Percentiles rank a stretch among this genome's conserved stretches.
Conservation (phyloP, 139 green algal species). For the Diplosphaera chodatii region DNA sequence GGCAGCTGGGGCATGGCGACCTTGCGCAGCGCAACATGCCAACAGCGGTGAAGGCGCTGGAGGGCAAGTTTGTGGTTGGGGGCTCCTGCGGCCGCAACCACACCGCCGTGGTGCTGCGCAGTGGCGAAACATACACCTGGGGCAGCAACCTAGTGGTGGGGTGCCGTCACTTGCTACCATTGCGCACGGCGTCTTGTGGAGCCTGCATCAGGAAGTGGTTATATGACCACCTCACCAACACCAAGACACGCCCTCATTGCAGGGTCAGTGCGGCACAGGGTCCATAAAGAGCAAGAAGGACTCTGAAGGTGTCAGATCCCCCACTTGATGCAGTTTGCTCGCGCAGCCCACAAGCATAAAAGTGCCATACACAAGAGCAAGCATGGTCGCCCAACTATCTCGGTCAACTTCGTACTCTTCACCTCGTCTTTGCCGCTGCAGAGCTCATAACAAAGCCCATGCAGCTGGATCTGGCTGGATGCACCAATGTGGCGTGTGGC, state of each 20-base stretch:
- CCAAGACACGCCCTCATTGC: too few relatives aligned
- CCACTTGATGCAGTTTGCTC: too few relatives aligned
- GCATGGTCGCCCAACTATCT: too few relatives aligned
- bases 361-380: too few relatives aligned
- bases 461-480: slow-evolving; percentile 41
- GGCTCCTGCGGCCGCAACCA: slow-evolving; percentile 64
- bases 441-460: slow-evolving; percentile 45
- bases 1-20: slow-evolving; percentile 86
- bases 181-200: too few relatives aligned
- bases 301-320: slow-evolving; percentile 38
- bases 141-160: slow-evolving; percentile 71
- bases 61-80: slow-evolving; percentile 37
- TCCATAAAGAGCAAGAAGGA: slow-evolving; percentile 53
- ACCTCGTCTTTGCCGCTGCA: slow-evolving; percentile 7
- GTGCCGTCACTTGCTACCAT: too few relatives aligned
- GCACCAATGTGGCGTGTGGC: slow-evolving; percentile 61
- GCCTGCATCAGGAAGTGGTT: too few relatives aligned
- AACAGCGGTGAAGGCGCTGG: slow-evolving; percentile 48
- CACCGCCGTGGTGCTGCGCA: slow-evolving; percentile 48
- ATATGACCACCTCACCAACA: too few relatives aligned
- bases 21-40: slow-evolving; percentile 64
- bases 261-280: slow-evolving; percentile 73
- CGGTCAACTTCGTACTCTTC: too few relatives aligned
- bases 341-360: too few relatives aligned
- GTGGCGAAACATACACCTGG: slow-evolving; percentile 60